Evolutionary conservation across 177 flowering plant genomes (phyloP), one percentile per base, ranked within the genome.

Genomic region (Viscum album): DNA sequence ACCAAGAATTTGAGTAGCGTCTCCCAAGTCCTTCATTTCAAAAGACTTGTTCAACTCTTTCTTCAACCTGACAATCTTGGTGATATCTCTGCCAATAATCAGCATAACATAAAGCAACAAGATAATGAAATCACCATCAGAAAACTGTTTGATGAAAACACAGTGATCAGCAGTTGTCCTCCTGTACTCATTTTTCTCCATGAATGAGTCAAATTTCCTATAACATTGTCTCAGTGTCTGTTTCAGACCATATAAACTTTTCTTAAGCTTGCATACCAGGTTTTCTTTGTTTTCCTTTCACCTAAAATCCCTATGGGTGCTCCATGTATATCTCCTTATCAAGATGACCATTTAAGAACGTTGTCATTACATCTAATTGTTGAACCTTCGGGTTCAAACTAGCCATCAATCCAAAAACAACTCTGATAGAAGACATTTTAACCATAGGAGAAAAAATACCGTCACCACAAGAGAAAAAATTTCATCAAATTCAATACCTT

Each of bases 41-140:
- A 63, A 63, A 29, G 35, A 63, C 17, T 4, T 33, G 4, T 4
- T 63, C 66, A 33, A 63, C 35, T 63, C 4, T 33, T 35, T 34
- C 66, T 63, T 63, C 17, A 63, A 33, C 35, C 21, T 4, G 36
- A 10, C 66, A 63, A 32, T 63, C 34, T 12, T 63, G 23, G 37
- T 19, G 15, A 23, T 11, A 63, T 63, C 19, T 2, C 2, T 63
- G 36, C 66, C 35, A 63, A 63, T 23, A 63, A 63, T 63, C 36
- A 63, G n/a, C 66, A 63, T 33, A 33, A 63, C 66, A 63, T 63
- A 63, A 33, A 63, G 66, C 26, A 63, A 63, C 34, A 63, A 32
- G 3, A 63, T 63, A 26, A 63, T 63, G 26, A 63, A 63, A 63
- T 63, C 36, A 63, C 34, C 36, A 32, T 63, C 36, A 63, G 37